These are phyloP conservation scores for Saturnispora ahearnii DNA, from an alignment of 805 yeast species.

Conservation along the genomic window DNA sequence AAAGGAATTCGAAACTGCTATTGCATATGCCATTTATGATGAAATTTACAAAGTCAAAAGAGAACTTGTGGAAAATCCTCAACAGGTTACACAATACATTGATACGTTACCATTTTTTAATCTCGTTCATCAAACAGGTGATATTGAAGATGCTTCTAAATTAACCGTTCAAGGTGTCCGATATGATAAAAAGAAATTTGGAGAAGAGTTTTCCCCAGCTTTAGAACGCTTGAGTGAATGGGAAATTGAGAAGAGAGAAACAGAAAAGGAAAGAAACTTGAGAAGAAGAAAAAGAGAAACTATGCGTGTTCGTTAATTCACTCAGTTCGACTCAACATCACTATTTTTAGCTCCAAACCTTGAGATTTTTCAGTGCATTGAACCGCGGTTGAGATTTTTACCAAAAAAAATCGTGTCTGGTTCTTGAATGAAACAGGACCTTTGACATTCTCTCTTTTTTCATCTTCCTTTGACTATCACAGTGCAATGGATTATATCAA, in stretches of 20 bases:
- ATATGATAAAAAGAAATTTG: constrained; percentile 66
- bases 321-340: background rate
- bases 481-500: constrained; percentile 3
- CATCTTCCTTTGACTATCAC: background rate
- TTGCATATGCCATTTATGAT: constrained; percentile 81
- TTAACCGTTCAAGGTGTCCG: constrained; percentile 41
- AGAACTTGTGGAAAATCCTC: constrained; percentile 60
- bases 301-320: constrained; percentile 39
- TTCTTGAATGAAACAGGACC: too few species aligned
- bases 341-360: background rate
- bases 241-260: constrained; percentile 92
- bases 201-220: constrained; percentile 80
- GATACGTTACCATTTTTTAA: constrained; percentile 30
- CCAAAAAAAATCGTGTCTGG: background rate
- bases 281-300: constrained; percentile 91
- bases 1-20: constrained; percentile 82
- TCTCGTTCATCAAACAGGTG: constrained; percentile 23
- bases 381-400: background rate
- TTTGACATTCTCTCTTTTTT: background rate
- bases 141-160: constrained; percentile 13
- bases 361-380: background rate
- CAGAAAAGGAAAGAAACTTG: constrained; percentile 85
- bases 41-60: constrained; percentile 64
- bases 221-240: constrained; percentile 80
- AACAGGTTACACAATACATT: constrained; percentile 26